These are phyloP conservation scores for Russula brevipes DNA, from an alignment of 768 basidiomycete genomes.

Conservation along the genomic window DNA sequence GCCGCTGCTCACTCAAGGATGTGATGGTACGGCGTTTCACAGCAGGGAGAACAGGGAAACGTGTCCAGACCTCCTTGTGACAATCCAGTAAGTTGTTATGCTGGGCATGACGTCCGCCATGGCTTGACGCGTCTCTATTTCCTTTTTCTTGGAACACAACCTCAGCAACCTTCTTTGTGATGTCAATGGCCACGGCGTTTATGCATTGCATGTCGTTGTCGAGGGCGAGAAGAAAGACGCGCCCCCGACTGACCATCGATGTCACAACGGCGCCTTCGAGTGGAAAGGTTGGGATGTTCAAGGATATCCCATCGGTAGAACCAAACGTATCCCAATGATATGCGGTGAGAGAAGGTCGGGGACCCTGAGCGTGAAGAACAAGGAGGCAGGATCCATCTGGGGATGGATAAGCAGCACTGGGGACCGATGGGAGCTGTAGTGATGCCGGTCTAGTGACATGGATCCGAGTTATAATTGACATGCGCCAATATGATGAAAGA, in stretches of 20 bases:
- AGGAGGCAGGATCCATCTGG: slow-evolving; percentile 54
- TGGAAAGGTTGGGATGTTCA: slow-evolving; percentile 33
- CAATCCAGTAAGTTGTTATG: slow-evolving; percentile 36
- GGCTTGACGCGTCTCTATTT: slow-evolving; percentile 16
- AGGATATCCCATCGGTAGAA: slow-evolving; percentile 39
- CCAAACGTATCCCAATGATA: slow-evolving; percentile 59
- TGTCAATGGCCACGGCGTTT: slow-evolving; percentile 45
- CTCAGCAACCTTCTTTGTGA: slow-evolving; percentile 52
- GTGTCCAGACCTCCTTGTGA: slow-evolving; percentile 15
- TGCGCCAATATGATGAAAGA: background rate
- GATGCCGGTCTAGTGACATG: slow-evolving; percentile 36
- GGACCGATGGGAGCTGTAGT: slow-evolving; percentile 35
- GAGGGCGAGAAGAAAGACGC: slow-evolving; percentile 42
- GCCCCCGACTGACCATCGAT: slow-evolving; percentile 41
- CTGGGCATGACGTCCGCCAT: slow-evolving; percentile 26
- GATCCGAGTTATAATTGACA: slow-evolving; percentile 21
- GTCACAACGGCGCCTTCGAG: slow-evolving; percentile 35
- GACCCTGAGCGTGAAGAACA: slow-evolving; percentile 27
- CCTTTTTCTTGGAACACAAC: slow-evolving; percentile 50
- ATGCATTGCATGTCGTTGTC: slow-evolving; percentile 33
- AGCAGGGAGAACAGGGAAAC: slow-evolving; percentile 17
- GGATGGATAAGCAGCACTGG: slow-evolving; percentile 39
- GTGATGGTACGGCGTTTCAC: slow-evolving; percentile 16
- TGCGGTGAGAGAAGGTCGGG: slow-evolving; percentile 30
- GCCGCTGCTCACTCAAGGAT: slow-evolving; percentile 27